phyloP scores from a whole-genome alignment of 495 filamentous ascomycete genomes.

The Penicillium taxi region DNA sequence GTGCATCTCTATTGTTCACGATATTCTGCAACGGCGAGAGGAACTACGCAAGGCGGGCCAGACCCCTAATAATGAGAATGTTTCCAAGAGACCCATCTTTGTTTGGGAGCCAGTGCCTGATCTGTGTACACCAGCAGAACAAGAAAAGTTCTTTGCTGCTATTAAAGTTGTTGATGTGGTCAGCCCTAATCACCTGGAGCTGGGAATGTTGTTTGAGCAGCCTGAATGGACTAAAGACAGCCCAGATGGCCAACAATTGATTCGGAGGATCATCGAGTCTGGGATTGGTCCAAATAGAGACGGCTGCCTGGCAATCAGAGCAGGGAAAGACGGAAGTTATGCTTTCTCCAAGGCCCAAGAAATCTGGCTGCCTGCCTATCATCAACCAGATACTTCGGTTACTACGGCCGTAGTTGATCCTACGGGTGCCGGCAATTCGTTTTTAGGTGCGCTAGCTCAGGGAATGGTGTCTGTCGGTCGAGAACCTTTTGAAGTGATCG shows the following conservation, averaged over 20 bases:
- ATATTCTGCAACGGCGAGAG: constrained; percentile 47
- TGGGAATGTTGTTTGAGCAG: constrained; percentile 69
- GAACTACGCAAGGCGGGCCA: constrained; percentile 24
- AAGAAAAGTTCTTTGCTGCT: constrained; percentile 61
- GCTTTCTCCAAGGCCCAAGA: constrained; percentile 30
- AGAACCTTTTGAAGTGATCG: constrained; percentile 28
- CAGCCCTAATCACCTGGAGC: constrained; percentile 81
- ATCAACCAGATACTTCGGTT: constrained; percentile 29
- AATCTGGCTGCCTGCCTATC: constrained; percentile 51
- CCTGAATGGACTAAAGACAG: constrained; percentile 43
- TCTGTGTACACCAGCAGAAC: constrained; percentile 68
- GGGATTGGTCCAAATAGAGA: constrained; percentile 40
- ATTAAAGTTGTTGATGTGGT: constrained; percentile 73
- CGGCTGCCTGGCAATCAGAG: constrained; percentile 45
- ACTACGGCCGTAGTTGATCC: constrained; percentile 67
- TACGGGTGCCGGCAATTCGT: constrained; percentile 93
- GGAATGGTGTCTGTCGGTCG: constrained; percentile 55
- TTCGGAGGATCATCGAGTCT: constrained; percentile 48
- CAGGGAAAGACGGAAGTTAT: constrained; percentile 54
- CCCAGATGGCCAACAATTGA: constrained; percentile 42
- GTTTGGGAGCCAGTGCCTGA: constrained; percentile 96
- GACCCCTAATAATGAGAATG: constrained; percentile 16
- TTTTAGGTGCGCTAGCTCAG: constrained; percentile 75
- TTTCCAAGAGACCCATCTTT: constrained; percentile 53
- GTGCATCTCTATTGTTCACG: constrained; percentile 63